These are phyloP conservation scores for Leccinum pachyderme DNA, from an alignment of 1,284 basidiomycete species.

Conservation along the genomic window DNA sequence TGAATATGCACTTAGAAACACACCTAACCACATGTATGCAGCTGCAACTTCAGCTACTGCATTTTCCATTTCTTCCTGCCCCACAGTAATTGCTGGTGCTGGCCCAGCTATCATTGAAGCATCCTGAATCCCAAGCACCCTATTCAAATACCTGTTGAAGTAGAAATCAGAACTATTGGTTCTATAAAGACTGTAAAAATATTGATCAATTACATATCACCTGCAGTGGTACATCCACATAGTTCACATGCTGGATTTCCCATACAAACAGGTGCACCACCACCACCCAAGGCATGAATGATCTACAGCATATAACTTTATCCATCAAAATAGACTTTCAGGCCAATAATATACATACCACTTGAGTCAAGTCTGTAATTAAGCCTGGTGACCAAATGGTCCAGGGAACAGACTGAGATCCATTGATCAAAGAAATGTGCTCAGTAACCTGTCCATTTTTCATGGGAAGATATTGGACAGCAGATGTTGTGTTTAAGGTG, in stretches of 20 bases:
- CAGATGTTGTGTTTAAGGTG: background rate
- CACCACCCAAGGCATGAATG: background rate
- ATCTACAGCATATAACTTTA: background rate
- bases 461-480: background rate
- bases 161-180: background rate
- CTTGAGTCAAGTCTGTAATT: background rate
- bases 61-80: background rate
- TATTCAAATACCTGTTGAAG: background rate
- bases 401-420: background rate
- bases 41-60: conserved; percentile 10
- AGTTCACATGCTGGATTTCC: too few relatives aligned
- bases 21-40: conserved; percentile 15
- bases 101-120: background rate
- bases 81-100: background rate
- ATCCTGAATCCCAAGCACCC: background rate
- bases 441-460: conserved; percentile 1
- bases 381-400: background rate
- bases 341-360: background rate
- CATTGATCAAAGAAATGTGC: background rate
- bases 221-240: background rate
- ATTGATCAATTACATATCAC: background rate
- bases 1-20: background rate
- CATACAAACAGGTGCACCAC: too few relatives aligned
- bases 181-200: background rate
- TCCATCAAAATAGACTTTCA: background rate